These are phyloP conservation scores for Drechslerella stenobrocha DNA, from an alignment of 2,329 filamentous ascomycete genomes.

Conservation along the genomic window DNA sequence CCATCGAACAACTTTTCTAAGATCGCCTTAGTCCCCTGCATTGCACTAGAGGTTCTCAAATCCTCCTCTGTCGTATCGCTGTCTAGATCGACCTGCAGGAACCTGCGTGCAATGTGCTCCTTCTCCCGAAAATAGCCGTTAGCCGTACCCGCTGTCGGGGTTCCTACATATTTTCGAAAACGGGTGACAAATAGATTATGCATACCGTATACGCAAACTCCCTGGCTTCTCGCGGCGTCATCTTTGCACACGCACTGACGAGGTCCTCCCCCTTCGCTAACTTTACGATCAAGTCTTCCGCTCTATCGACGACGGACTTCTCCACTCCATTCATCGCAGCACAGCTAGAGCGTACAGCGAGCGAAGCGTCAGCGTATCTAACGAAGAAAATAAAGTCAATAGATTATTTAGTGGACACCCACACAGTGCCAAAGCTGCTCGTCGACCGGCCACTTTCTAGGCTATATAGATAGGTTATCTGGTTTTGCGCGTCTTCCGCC, in stretches of 20 bases:
- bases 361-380: neutral
- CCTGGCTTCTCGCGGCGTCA: slow-evolving; percentile 67
- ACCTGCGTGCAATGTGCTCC: slow-evolving; percentile 31
- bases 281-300: slow-evolving; percentile 71
- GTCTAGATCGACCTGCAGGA: slow-evolving; percentile 31
- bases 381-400: neutral
- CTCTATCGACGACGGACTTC: slow-evolving; percentile 69
- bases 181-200: neutral
- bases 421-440: slow-evolving; percentile 79
- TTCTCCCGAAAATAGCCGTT: slow-evolving; percentile 6
- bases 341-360: slow-evolving; percentile 60
- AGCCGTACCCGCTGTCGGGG: neutral
- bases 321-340: slow-evolving; percentile 85
- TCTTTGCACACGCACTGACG: slow-evolving; percentile 68
- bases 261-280: slow-evolving; percentile 75
- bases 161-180: too few relatives aligned
- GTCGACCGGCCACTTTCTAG: slow-evolving; percentile 68
- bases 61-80: slow-evolving; percentile 23
- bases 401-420: slow-evolving; percentile 47
- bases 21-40: slow-evolving; percentile 1
- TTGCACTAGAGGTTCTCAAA: neutral
- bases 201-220: slow-evolving; percentile 67
- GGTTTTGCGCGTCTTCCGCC: slow-evolving; percentile 62
- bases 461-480: slow-evolving; percentile 75
- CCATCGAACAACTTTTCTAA: slow-evolving; percentile 37